Percentiles rank a stretch among this genome's conserved stretches.
Evolutionary conservation across 2,329 filamentous ascomycete species (phyloP).

Genomic region (Sodiomyces alkalinus): DNA sequence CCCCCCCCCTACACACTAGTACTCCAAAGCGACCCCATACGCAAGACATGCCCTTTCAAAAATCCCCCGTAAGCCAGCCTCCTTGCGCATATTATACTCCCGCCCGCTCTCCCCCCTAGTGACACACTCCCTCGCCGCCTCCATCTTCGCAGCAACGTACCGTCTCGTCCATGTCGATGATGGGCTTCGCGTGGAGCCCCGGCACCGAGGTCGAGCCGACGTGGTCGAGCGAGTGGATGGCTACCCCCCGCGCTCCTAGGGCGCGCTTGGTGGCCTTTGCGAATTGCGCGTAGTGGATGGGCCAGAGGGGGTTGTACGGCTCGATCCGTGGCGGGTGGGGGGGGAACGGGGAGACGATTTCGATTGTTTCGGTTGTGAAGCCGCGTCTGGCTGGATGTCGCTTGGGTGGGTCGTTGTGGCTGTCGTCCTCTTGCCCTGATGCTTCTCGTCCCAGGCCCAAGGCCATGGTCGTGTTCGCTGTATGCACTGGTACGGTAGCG

Average conservation of each 20-base stretch:
- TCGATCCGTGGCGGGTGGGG: background rate
- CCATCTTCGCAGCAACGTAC: constrained; percentile 24
- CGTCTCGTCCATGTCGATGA: constrained; percentile 37
- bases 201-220: constrained; percentile 36
- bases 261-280: too few species aligned
- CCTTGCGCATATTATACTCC: constrained; percentile 26
- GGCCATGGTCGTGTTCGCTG: too few species aligned
- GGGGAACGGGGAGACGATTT: background rate
- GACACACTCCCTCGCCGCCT: constrained; percentile 15
- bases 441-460: too few species aligned
- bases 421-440: too few species aligned
- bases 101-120: constrained; percentile 16
- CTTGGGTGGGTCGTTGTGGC: too few species aligned
- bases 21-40: background rate
- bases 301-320: background rate
- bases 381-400: too few species aligned
- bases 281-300: background rate
- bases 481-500: too few species aligned
- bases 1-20: too few species aligned
- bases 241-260: too few species aligned
- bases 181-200: constrained; percentile 30
- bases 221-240: too few species aligned
- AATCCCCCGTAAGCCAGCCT: constrained; percentile 23
- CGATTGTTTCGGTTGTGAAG: background rate
- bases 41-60: constrained; percentile 6